phyloP scores from a whole-genome alignment of 192 early-diverging fungal species.

The Linnemannia schmuckeri region DNA sequence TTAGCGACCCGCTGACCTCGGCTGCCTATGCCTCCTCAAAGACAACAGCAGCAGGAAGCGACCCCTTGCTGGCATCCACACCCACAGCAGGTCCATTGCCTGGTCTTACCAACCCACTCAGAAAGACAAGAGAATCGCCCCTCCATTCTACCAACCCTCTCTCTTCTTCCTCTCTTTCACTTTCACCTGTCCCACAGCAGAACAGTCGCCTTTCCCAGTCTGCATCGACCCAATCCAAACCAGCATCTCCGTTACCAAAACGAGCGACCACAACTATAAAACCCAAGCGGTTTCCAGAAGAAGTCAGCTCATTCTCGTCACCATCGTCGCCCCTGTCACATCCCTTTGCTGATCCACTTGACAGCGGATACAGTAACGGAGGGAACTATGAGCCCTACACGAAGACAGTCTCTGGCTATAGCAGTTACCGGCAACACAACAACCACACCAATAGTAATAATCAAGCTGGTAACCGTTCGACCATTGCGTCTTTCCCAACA shows the following conservation, averaged over 20 bases:
- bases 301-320: constrained; percentile 26
- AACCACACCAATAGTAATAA: neutral
- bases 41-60: constrained; percentile 16
- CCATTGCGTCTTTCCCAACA: constrained; percentile 5
- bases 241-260: neutral
- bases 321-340: constrained; percentile 28
- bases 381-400: constrained; percentile 7
- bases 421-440: neutral
- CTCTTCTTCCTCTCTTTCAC: neutral
- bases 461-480: neutral
- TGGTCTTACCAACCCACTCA: neutral
- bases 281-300: constrained; percentile 4
- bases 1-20: constrained; percentile 52
- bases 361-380: neutral
- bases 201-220: neutral
- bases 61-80: constrained; percentile 24
- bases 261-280: neutral
- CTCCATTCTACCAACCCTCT: constrained; percentile 2
- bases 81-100: neutral
- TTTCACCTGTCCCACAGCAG: neutral
- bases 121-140: neutral
- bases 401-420: neutral
- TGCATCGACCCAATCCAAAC: constrained; percentile 1
- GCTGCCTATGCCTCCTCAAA: constrained; percentile 46
- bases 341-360: constrained; percentile 33